These are phyloP conservation scores for Berkeleyomyces basicola DNA, from an alignment of 2,329 filamentous ascomycete species.

Conservation along the genomic window DNA sequence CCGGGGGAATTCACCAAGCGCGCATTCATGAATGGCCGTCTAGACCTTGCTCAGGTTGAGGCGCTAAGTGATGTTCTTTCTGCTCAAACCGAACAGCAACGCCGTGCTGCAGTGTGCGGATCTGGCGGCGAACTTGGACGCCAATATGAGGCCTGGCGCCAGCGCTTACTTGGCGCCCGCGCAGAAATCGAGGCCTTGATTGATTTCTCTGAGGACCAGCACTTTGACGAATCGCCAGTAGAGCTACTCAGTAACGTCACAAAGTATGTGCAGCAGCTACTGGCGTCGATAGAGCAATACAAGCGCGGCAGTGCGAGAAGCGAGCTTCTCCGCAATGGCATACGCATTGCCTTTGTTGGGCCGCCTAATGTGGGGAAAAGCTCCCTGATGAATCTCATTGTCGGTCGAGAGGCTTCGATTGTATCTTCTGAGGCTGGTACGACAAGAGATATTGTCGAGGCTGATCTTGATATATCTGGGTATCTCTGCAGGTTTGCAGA, in stretches of 20 bases:
- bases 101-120: conserved; percentile 67
- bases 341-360: conserved; percentile 71
- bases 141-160: conserved; percentile 72
- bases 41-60: conserved; percentile 74
- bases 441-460: conserved; percentile 85
- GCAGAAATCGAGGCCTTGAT: conserved; percentile 91
- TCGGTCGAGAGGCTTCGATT: conserved; percentile 86
- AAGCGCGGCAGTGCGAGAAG: conserved; percentile 63
- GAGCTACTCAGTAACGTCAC: conserved; percentile 57
- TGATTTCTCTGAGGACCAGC: conserved; percentile 93
- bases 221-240: conserved; percentile 76
- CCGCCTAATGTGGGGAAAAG: conserved; percentile 93
- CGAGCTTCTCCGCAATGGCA: conserved; percentile 70
- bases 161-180: conserved; percentile 58
- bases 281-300: conserved; percentile 48
- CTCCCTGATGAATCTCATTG: conserved; percentile 75
- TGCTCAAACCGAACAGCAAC: conserved; percentile 81
- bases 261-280: conserved; percentile 42
- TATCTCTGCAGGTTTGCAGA: conserved; percentile 91
- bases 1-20: conserved; percentile 89
- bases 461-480: conserved; percentile 72
- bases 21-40: conserved; percentile 71
- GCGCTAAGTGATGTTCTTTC: conserved; percentile 44
- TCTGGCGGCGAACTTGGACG: conserved; percentile 51
- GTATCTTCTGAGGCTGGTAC: conserved; percentile 88